Conservation (phyloP, 306 rosid genomes). For the Castanea mollissima region DNA sequence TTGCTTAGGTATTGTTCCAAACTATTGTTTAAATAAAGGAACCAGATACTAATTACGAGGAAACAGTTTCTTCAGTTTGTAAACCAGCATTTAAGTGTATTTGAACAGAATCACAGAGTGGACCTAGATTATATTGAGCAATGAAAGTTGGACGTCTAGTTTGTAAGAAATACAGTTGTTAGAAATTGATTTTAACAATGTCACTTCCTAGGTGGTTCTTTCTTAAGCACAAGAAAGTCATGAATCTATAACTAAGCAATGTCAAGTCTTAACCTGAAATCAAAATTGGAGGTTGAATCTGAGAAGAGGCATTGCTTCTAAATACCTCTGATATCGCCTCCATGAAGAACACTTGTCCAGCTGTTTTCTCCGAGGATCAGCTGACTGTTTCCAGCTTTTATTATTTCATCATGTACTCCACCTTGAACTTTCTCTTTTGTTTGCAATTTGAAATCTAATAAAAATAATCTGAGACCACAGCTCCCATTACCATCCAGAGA, state of each 20-base stretch:
- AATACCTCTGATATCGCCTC: not conserved
- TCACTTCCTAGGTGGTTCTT: not conserved
- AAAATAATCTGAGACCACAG: constrained; percentile 14
- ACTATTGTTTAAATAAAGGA: not conserved
- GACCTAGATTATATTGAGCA: not conserved
- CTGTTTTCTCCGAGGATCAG: not conserved
- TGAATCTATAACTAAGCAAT: not conserved
- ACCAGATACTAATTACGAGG: not conserved
- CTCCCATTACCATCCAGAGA: not conserved
- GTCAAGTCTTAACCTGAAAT: not conserved
- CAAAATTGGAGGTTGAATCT: not conserved
- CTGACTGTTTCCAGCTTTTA: not conserved
- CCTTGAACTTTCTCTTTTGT: not conserved
- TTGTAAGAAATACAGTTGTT: not conserved
- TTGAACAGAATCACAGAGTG: not conserved
- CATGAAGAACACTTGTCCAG: not conserved
- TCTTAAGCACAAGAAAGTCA: not conserved
- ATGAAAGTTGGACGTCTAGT: not conserved
- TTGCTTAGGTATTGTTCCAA: not conserved
- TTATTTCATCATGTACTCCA: constrained; percentile 8
- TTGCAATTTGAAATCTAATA: constrained; percentile 7
- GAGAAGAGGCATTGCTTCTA: not conserved
- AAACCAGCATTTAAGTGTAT: not conserved
- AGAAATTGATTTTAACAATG: not conserved
- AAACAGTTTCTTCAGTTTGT: not conserved